Evolutionary conservation across 129 eudicot species (phyloP).

Genomic region (sunflower (Helianthus annuus)): HanXRQr2.0-SUNRISE NC_035446.2:137489731-137490230

Average conservation of each 20-base stretch:
- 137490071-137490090: constrained; percentile 68
- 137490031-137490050: constrained; percentile 52
- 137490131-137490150: constrained; percentile 28
- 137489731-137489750: constrained; percentile 27
- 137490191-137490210: constrained; percentile 59
- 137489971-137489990: constrained; percentile 44
- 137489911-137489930: constrained; percentile 71
- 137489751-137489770: constrained; percentile 55
- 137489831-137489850: constrained; percentile 41
- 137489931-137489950: constrained; percentile 46
- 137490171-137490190: constrained; percentile 83
- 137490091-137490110: constrained; percentile 87
- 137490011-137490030: constrained; percentile 38
- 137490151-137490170: constrained; percentile 49
- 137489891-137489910: constrained; percentile 51
- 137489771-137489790: constrained; percentile 54
- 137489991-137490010: constrained; percentile 55
- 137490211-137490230: constrained; percentile 25
- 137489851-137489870: constrained; percentile 51
- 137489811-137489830: constrained; percentile 28
- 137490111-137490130: constrained; percentile 39
- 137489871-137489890: constrained; percentile 47
- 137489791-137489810: constrained; percentile 50
- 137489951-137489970: constrained; percentile 59
- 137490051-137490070: constrained; percentile 53